Percentiles rank a stretch among this genome's conserved stretches.
Conservation (phyloP, 768 basidiomycete species). For the Epithele typhae region DNA sequence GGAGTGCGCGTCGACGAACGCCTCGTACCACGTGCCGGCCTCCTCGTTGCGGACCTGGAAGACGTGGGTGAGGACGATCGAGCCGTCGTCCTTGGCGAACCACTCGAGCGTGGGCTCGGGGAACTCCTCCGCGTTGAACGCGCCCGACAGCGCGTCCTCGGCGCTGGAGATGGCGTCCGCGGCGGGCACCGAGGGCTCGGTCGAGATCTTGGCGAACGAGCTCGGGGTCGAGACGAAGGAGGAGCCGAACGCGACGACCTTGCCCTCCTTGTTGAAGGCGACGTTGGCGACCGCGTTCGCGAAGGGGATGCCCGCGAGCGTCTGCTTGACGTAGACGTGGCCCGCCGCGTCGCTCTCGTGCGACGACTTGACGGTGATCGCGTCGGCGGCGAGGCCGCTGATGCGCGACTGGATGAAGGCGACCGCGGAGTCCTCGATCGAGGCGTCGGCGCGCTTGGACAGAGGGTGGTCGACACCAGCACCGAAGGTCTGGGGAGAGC, state of each 20-base stretch:
- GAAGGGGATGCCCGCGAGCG: conserved; percentile 31
- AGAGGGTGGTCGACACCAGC: conserved; percentile 23
- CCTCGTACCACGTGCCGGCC: conserved; percentile 49
- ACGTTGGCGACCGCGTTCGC: conserved; percentile 42
- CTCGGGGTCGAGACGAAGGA: conserved; percentile 36
- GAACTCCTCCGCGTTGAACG: conserved; percentile 30
- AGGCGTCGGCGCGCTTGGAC: conserved; percentile 20
- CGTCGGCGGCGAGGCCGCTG: conserved; percentile 14
- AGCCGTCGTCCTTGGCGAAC: conserved; percentile 35
- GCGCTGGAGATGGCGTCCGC: conserved; percentile 34
- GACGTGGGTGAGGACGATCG: conserved; percentile 35
- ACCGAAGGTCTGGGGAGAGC: conserved; percentile 21
- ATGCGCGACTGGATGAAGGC: conserved; percentile 21
- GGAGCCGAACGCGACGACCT: conserved; percentile 41
- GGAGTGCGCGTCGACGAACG: conserved; percentile 54
- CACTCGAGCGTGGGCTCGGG: conserved; percentile 37
- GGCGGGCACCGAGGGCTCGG: conserved; percentile 34
- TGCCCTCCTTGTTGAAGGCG: conserved; percentile 37
- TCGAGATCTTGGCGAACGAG: conserved; percentile 25
- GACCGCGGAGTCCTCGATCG: conserved; percentile 20
- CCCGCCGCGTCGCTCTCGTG: conserved; percentile 14
- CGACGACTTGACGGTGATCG: conserved; percentile 17
- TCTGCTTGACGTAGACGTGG: conserved; percentile 23
- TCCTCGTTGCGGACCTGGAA: conserved; percentile 39
- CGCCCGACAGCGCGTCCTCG: conserved; percentile 35